Evolutionary conservation across 2,329 filamentous ascomycete species (phyloP).

Genomic region (Harringtonia aguacate): DNA sequence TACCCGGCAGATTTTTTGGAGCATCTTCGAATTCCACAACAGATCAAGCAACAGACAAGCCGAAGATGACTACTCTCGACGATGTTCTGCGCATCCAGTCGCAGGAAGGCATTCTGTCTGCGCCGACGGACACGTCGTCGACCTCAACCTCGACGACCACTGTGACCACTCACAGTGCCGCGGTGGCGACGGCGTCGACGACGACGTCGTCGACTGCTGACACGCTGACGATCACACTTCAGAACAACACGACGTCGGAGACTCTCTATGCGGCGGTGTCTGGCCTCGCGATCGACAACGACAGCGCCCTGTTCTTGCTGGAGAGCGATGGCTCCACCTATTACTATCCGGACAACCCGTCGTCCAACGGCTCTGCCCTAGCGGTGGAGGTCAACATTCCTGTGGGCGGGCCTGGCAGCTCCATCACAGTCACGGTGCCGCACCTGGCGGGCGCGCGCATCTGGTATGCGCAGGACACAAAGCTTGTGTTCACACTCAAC

Average conservation of each 20-base stretch:
- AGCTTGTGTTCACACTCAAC: slow-evolving; percentile 60
- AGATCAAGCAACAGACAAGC: no score
- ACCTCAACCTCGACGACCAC: neutral
- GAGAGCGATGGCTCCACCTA: slow-evolving; percentile 53
- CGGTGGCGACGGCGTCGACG: neutral
- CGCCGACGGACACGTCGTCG: slow-evolving; percentile 9
- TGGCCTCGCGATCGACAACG: slow-evolving; percentile 49
- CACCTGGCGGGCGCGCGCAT: slow-evolving; percentile 60
- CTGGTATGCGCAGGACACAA: slow-evolving; percentile 54
- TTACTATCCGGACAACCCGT: slow-evolving; percentile 53
- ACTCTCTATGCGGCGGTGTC: slow-evolving; percentile 62
- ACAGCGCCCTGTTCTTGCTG: slow-evolving; percentile 50
- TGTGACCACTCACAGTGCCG: neutral
- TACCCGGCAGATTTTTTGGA: no score
- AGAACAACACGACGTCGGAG: slow-evolving; percentile 53
- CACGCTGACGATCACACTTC: slow-evolving; percentile 49
- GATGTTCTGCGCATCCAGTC: slow-evolving; percentile 16
- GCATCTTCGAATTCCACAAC: no score
- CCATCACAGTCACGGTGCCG: slow-evolving; percentile 53
- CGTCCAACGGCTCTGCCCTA: slow-evolving; percentile 37
- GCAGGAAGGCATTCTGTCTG: slow-evolving; percentile 13
- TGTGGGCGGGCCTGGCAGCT: slow-evolving; percentile 50
- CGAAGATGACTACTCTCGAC: slow-evolving; percentile 20
- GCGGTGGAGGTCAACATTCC: slow-evolving; percentile 49
- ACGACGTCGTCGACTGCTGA: slow-evolving; percentile 5